A percentile compares a stretch with the other conserved stretches of the same genome.
These are phyloP conservation scores for Penicillium sp. DNA, from an alignment of 2,329 filamentous ascomycete species.

Conservation along the genomic window DNA sequence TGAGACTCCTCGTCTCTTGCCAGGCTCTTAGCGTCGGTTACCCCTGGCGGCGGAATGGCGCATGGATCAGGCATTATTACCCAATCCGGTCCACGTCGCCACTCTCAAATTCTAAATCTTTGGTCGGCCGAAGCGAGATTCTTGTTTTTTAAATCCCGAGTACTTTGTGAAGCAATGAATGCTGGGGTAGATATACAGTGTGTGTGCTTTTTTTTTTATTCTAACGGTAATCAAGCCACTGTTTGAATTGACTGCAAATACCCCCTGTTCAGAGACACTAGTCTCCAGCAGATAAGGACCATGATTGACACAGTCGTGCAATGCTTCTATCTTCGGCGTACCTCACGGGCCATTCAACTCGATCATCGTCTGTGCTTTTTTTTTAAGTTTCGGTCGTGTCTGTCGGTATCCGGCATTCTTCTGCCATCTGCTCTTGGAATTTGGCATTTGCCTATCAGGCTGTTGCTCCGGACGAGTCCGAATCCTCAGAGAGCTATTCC, in stretches of 20 bases:
- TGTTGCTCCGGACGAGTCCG: neutral
- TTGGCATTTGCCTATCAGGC: neutral
- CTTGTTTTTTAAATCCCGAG: neutral
- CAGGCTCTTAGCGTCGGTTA: slow-evolving; percentile 20
- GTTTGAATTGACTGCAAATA: neutral
- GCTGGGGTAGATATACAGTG: neutral
- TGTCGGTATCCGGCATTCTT: slow-evolving; percentile 10
- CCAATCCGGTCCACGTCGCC: slow-evolving; percentile 4
- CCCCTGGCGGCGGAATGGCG: slow-evolving; percentile 24
- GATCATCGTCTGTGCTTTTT: slow-evolving; percentile 14
- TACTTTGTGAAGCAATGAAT: neutral
- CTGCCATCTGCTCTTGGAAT: neutral
- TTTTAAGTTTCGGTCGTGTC: slow-evolving; percentile 10
- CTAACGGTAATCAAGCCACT: slow-evolving; percentile 9
- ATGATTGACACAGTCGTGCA: neutral
- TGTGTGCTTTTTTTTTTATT: neutral
- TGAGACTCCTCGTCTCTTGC: neutral
- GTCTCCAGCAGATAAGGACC: neutral
- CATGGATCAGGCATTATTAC: slow-evolving; percentile 11
- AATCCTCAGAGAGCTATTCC: neutral
- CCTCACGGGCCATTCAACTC: slow-evolving; percentile 13
- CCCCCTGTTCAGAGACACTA: neutral
- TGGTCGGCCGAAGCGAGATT: slow-evolving; percentile 3
- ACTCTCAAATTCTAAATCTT: neutral
- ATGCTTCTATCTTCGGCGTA: neutral